A percentile compares a stretch with the other conserved stretches of the same genome.
Evolutionary conservation across 1,284 basidiomycete species (phyloP).

Genomic region (Cryptococcus sp.): DNA sequence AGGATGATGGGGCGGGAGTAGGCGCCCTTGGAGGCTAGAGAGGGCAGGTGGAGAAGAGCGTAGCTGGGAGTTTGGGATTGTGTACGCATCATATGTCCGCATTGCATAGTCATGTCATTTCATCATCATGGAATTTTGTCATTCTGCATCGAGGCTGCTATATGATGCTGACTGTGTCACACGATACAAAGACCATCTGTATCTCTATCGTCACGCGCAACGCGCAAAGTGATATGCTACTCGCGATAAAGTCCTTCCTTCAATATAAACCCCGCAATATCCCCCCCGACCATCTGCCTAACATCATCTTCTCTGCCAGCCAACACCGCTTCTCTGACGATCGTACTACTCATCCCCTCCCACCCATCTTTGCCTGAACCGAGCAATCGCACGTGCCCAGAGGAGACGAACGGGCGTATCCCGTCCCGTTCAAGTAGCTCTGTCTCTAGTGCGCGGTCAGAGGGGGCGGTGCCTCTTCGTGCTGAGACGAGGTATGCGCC

Average conservation of each 20-base stretch:
- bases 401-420: constrained; percentile 58
- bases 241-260: constrained; percentile 60
- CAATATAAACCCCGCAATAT: constrained; percentile 59
- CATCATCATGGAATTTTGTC: no score
- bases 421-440: constrained; percentile 52
- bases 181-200: no score
- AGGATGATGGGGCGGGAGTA: constrained; percentile 6
- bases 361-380: constrained; percentile 61
- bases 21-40: not conserved
- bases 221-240: no score
- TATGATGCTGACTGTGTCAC: no score
- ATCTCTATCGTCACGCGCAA: no score
- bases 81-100: no score
- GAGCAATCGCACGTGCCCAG: constrained; percentile 61
- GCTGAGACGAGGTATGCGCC: constrained; percentile 66
- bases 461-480: constrained; percentile 54
- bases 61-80: no score
- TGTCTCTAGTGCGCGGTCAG: constrained; percentile 40
- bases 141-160: no score
- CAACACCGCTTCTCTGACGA: constrained; percentile 62
- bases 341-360: constrained; percentile 71
- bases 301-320: constrained; percentile 49
- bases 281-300: constrained; percentile 55
- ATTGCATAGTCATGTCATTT: no score
- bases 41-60: not conserved